Evolutionary conservation across 257 asterid species (phyloP), one percentile per base, ranked within the genome.

Genomic region (Nyctanthes arbortristis): DNA sequence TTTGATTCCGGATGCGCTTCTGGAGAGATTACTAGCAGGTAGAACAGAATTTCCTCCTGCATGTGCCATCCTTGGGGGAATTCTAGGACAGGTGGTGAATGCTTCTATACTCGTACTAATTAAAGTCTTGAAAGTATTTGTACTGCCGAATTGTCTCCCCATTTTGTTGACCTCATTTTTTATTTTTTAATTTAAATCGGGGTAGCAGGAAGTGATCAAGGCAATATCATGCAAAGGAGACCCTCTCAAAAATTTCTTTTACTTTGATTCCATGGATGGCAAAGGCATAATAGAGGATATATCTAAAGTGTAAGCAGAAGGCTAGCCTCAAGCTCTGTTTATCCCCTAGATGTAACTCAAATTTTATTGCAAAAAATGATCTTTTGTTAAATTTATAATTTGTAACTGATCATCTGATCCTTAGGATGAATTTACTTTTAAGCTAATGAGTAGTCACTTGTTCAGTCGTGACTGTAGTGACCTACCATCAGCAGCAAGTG

Each of bases 171-270:
- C 72, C n/a, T n/a, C n/a, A 37, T 34, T 35, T 35, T 45, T 29
- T 35, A 70, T 32, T 39, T 28, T 69, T 65, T n/a, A n/a, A n/a
- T n/a, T n/a, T n/a, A n/a, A n/a, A n/a, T n/a, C 29, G 27, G 47
- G 57, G 59, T 30, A 76, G 63, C 60, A 94, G 99, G 97, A 94
- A 82, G 99, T 91, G 47, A 91, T 94, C 18, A 91, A 94, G 80
- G 96, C 95, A 34, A 81, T 94, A 85, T 94, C 97, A 52, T 97
- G 97, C 72, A 94, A 91, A 80, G 97, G 99, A 2, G 93, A 94
- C 66, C 99, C 99, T 0, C 45, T 94, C 31, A 91, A 91, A 75
- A 94, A 94, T 74, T 94, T 94, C 84, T 94, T 94, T 81, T 91
- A 84, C 85, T 94, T 73, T 36, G 95, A 94, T 49, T 89, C 88